phyloP scores from a whole-genome alignment of 1,284 basidiomycete species.

The Microbotryum saponariae region DNA sequence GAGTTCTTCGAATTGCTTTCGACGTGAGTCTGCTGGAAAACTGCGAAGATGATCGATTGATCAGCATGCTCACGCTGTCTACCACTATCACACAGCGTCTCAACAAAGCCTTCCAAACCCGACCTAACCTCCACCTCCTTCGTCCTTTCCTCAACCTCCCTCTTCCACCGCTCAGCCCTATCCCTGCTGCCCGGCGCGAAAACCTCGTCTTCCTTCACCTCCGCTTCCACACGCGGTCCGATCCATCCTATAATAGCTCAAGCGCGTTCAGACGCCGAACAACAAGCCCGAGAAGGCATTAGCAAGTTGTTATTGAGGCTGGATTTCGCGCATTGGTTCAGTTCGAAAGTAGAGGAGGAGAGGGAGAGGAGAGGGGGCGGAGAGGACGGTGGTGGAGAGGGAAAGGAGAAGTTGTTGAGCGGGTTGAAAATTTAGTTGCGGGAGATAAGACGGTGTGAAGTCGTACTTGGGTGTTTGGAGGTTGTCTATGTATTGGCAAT shows the following conservation, averaged over 20 bases:
- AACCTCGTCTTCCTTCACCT: background rate
- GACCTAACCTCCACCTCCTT: background rate
- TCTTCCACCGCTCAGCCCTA: background rate
- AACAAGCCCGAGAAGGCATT: background rate
- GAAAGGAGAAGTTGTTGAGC: background rate
- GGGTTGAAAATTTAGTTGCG: background rate
- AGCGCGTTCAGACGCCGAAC: background rate
- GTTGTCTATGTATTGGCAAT: too few species aligned
- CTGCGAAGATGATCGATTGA: too few species aligned
- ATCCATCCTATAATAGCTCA: background rate
- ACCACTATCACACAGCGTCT: background rate
- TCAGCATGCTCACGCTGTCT: background rate
- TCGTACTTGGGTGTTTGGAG: background rate
- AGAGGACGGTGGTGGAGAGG: background rate
- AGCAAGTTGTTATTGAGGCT: conserved; percentile 1
- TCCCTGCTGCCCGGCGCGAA: background rate
- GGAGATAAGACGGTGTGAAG: background rate
- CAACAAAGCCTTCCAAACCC: background rate
- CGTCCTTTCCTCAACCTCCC: background rate
- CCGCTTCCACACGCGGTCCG: background rate
- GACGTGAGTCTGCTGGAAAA: background rate
- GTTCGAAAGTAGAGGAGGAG: background rate
- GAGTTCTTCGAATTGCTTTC: background rate
- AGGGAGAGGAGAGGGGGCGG: background rate
- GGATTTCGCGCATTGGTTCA: conserved; percentile 4